These are phyloP conservation scores for Yamadazyma nakazawae DNA, from an alignment of 805 yeast species.

Conservation along the genomic window DNA sequence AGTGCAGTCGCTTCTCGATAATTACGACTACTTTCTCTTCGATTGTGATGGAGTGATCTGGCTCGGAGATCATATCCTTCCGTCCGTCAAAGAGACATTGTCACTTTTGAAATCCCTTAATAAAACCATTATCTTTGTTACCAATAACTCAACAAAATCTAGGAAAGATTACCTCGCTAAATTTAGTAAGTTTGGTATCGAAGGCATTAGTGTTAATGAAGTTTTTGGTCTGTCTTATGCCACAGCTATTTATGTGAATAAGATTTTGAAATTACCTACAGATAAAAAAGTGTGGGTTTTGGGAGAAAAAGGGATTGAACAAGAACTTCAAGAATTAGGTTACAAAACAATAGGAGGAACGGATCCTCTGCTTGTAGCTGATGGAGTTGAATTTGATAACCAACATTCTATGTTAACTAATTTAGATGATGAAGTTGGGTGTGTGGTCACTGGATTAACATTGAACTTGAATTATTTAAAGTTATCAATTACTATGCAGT, in stretches of 20 bases:
- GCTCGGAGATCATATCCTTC: slow-evolving; percentile 81
- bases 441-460: slow-evolving; percentile 88
- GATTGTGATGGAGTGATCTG: slow-evolving; percentile 98
- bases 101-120: slow-evolving; percentile 49
- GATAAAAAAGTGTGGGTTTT: slow-evolving; percentile 82
- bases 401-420: slow-evolving; percentile 51
- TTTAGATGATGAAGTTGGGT: slow-evolving; percentile 73
- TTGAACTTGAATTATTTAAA: slow-evolving; percentile 75
- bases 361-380: slow-evolving; percentile 52
- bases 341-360: slow-evolving; percentile 79
- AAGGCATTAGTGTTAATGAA: slow-evolving; percentile 53
- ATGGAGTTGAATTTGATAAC: slow-evolving; percentile 52
- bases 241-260: slow-evolving; percentile 77
- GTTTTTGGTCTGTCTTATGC: slow-evolving; percentile 93
- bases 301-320: slow-evolving; percentile 84
- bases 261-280: slow-evolving; percentile 70
- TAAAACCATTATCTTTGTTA: slow-evolving; percentile 82
- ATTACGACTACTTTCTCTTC: slow-evolving; percentile 82
- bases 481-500: slow-evolving; percentile 77
- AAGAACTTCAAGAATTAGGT: slow-evolving; percentile 74
- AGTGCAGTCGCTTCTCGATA: slow-evolving; percentile 52
- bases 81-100: slow-evolving; percentile 74
- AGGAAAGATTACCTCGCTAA: slow-evolving; percentile 72
- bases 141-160: slow-evolving; percentile 93
- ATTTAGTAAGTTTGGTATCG: slow-evolving; percentile 58